These are phyloP conservation scores for Carex parvula DNA, from an alignment of 176 grass and related monocot genomes.

Conservation along the genomic window DNA sequence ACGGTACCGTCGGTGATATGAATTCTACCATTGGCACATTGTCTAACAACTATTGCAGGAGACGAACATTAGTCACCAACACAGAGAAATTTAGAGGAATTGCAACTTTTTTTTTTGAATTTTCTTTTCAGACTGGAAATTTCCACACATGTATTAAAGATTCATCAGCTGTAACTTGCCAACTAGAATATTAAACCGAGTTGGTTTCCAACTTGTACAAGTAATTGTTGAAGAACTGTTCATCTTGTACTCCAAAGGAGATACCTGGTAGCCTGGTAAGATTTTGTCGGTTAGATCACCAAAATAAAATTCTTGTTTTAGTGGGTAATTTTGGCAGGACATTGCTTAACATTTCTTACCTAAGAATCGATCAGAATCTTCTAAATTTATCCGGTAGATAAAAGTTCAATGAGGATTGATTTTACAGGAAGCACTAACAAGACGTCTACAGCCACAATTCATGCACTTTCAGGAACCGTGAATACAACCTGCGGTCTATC, in stretches of 20 bases:
- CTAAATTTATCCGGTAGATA: neutral
- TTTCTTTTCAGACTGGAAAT: neutral
- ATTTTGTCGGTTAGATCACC: neutral
- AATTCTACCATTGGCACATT: too few relatives aligned
- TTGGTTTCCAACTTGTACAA: neutral
- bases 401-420: neutral
- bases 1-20: too few relatives aligned
- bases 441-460: neutral
- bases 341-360: conserved; percentile 1
- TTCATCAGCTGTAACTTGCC: neutral
- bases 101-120: neutral
- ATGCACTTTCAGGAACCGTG: neutral
- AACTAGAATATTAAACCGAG: neutral
- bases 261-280: neutral
- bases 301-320: neutral
- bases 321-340: neutral
- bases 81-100: neutral
- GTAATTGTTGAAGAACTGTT: neutral
- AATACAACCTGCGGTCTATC: neutral
- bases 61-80: neutral
- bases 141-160: neutral
- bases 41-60: neutral
- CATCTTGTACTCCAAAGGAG: too few relatives aligned
- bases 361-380: conserved; percentile 3
- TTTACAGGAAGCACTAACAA: conserved; percentile 10